Evolutionary conservation across 1,284 basidiomycete genomes (phyloP), one percentile per base, ranked within the genome.

Genomic region (Pyrrhoderma noxium): DNA sequence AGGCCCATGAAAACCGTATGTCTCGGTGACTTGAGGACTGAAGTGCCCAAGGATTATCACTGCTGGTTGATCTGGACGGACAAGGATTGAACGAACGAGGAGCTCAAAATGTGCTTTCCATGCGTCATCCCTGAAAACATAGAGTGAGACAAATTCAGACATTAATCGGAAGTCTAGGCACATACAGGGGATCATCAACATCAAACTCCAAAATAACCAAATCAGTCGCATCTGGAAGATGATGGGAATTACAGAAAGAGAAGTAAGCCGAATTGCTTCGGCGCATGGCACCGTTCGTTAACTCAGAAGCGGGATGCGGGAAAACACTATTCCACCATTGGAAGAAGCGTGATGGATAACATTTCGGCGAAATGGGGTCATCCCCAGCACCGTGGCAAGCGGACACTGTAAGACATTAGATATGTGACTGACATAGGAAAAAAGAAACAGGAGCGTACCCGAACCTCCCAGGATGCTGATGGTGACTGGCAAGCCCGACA

Each of bases 261-360:
- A 92, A 97, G 71, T 97, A 97, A 2, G 83, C 85, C 3, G 92
- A 93, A 66, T 87, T 87, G 35, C 91, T 92, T 45, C 82, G 79
- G 21, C 90, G 79, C 72, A 93, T 85, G 2, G 93, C 94, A 27
- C 93, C 94, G 65, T 96, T 96, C 13, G 94, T 97, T 57, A 97
- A 77, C 66, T 96, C 93, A 7, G 91, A 91, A 2, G 88, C 89
- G 0, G 93, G 93, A 67, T 97, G 89, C 1, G 93, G 93, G 70
- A 97, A 97, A 14, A 96, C 79, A 47, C 76, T 78, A 68, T 94
- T 92, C 87, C 93, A 94, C 93, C 94, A 97, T 53, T 85, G 75
- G 72, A 96, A 96, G 70, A 97, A 89, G 38, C 80, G 79, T 36
- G 89, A 82, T 1, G 93, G 93, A 66, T 94, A 97, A 67, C 93